Percentiles rank a stretch among this genome's conserved stretches.
phyloP scores from a whole-genome alignment of 208 protist species.

The Leishmania aethiopica region DNA sequence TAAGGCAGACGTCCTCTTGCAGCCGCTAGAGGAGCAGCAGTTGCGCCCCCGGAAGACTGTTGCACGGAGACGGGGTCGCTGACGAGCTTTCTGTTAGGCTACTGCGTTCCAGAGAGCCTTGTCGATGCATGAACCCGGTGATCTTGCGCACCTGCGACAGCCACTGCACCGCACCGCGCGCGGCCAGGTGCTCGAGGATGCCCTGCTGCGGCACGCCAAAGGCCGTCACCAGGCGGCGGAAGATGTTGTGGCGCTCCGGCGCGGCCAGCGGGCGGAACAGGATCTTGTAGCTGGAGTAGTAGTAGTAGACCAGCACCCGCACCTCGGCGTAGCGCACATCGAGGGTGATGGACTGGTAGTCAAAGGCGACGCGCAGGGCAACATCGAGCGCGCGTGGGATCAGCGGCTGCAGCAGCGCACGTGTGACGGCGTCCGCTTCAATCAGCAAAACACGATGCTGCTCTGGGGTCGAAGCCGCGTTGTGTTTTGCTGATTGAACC shows the following conservation, averaged over 20 bases:
- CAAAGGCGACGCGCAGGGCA: conserved; percentile 61
- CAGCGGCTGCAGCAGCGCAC: conserved; percentile 45
- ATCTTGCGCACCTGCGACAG: conserved; percentile 2
- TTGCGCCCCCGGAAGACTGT: not conserved
- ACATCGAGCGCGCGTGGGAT: conserved; percentile 50
- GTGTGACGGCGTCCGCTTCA: conserved; percentile 4
- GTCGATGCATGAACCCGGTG: not conserved
- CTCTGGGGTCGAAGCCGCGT: not conserved
- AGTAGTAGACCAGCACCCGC: conserved; percentile 72
- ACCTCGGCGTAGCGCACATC: conserved; percentile 74
- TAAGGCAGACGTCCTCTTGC: not conserved
- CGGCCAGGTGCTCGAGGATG: conserved; percentile 72
- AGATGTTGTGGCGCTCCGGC: conserved; percentile 77
- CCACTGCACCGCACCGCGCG: conserved; percentile 24
- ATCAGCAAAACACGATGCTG: not conserved
- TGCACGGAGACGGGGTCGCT: not conserved
- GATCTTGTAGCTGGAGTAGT: conserved; percentile 71
- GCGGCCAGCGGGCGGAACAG: conserved; percentile 73
- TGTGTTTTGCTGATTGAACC: not conserved
- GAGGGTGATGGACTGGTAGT: conserved; percentile 56
- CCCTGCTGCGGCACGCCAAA: conserved; percentile 72
- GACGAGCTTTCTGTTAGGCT: not conserved
- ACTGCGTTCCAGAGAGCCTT: not conserved
- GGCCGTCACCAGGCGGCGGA: conserved; percentile 57
- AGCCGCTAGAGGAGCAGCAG: not conserved